Evolutionary conservation across 139 green algal species (phyloP).

Genomic region (Auxenochlorella pyrenoidosa): DNA sequence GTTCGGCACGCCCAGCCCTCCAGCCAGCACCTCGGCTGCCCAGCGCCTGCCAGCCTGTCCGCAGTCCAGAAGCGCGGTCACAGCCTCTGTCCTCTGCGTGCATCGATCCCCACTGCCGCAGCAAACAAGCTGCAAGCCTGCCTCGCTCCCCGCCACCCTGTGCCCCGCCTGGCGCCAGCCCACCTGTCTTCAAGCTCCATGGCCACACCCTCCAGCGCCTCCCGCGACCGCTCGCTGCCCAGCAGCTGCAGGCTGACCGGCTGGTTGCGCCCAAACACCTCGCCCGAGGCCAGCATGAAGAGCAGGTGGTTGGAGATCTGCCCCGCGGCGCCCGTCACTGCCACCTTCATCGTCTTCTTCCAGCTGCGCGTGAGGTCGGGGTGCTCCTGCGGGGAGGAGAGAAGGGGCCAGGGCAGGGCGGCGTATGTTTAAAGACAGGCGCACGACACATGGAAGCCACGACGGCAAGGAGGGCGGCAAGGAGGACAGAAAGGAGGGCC

Average conservation of each 20-base stretch:
- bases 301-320: conserved; percentile 95
- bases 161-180: background rate
- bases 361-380: conserved; percentile 66
- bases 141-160: too few species aligned
- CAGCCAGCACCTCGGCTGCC: background rate
- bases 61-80: background rate
- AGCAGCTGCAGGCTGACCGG: conserved; percentile 89
- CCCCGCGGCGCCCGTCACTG: conserved; percentile 74
- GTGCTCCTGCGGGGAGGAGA: conserved; percentile 54
- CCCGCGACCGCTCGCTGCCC: conserved; percentile 74
- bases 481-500: too few species aligned
- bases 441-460: too few species aligned
- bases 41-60: background rate
- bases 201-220: conserved; percentile 91
- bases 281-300: conserved; percentile 88
- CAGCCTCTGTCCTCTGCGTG: too few species aligned
- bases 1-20: too few species aligned
- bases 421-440: too few species aligned
- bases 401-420: background rate
- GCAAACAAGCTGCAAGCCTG: too few species aligned
- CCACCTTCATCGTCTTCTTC: conserved; percentile 79
- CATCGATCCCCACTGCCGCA: too few species aligned
- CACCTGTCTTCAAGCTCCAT: conserved; percentile 96
- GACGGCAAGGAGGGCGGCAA: too few species aligned
- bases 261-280: conserved; percentile 90